Evolutionary conservation across 768 basidiomycete genomes (phyloP).

Genomic region (Termitomyces sp.): DNA sequence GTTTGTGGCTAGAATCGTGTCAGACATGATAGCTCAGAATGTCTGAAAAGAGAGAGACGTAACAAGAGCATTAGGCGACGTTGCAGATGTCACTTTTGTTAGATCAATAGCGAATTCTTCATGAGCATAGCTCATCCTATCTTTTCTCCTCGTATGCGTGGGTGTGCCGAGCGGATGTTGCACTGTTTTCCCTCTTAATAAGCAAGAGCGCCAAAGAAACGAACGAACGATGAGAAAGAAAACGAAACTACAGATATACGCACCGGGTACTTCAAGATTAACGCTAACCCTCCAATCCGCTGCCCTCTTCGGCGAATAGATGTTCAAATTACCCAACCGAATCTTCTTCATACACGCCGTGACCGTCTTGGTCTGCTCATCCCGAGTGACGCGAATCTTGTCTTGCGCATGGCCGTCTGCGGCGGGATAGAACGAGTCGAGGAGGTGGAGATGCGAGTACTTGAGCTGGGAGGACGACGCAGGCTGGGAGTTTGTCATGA

Average conservation of each 20-base stretch:
- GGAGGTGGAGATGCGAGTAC: slow-evolving; percentile 71
- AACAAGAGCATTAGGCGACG: slow-evolving; percentile 44
- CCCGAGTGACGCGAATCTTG: slow-evolving; percentile 80
- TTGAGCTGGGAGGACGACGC: slow-evolving; percentile 52
- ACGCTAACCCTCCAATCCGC: slow-evolving; percentile 95
- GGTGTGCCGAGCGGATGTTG: slow-evolving; percentile 60
- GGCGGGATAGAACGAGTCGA: slow-evolving; percentile 72
- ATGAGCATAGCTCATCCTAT: slow-evolving; percentile 89
- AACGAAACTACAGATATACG: slow-evolving; percentile 18
- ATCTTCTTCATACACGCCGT: slow-evolving; percentile 72
- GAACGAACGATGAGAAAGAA: neutral
- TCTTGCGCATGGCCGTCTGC: slow-evolving; percentile 30
- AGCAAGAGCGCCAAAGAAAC: neutral
- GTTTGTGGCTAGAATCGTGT: slow-evolving; percentile 42
- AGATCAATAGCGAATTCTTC: slow-evolving; percentile 92
- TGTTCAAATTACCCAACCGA: slow-evolving; percentile 82
- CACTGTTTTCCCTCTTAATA: slow-evolving; percentile 30
- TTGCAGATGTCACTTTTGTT: slow-evolving; percentile 76
- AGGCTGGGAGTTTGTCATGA: slow-evolving; percentile 57
- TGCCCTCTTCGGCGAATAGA: slow-evolving; percentile 72
- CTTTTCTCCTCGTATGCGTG: slow-evolving; percentile 67
- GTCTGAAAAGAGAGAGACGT: slow-evolving; percentile 18
- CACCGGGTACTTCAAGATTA: slow-evolving; percentile 85
- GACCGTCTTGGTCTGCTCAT: slow-evolving; percentile 65
- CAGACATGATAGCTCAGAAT: slow-evolving; percentile 1